Conservation (phyloP, 2,329 filamentous ascomycete genomes). For the Aaosphaeria arxii region DNA sequence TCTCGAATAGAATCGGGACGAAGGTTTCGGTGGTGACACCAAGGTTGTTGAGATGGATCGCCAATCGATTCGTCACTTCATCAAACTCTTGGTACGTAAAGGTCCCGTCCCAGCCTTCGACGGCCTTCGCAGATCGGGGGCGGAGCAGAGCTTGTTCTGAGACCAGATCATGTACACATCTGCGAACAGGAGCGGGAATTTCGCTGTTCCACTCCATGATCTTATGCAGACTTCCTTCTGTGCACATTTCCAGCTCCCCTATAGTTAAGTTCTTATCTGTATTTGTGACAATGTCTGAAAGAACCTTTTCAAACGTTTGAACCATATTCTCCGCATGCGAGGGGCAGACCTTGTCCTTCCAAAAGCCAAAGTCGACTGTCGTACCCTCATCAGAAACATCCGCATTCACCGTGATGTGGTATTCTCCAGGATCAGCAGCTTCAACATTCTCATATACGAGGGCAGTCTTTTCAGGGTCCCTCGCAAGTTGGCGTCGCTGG, state of each 20-base stretch:
- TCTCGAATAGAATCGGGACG: conserved; percentile 37
- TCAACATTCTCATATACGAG: conserved; percentile 31
- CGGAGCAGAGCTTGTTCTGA: conserved; percentile 26
- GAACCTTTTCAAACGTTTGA: conserved; percentile 26
- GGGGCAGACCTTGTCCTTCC: conserved; percentile 24
- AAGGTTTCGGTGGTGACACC: conserved; percentile 27
- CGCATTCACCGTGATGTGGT: conserved; percentile 32
- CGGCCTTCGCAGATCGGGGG: conserved; percentile 25
- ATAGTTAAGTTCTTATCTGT: conserved; percentile 16
- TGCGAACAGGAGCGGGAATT: conserved; percentile 19
- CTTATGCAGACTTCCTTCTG: conserved; percentile 17
- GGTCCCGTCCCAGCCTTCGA: conserved; percentile 27
- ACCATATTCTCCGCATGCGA: conserved; percentile 27
- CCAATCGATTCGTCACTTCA: conserved; percentile 24
- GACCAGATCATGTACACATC: conserved; percentile 28
- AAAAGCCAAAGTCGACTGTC: conserved; percentile 30
- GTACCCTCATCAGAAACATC: conserved; percentile 27
- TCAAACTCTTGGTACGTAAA: conserved; percentile 34
- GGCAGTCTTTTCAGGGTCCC: conserved; percentile 21
- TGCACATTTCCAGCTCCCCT: conserved; percentile 21
- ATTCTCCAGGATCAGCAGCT: conserved; percentile 35
- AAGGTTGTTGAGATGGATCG: conserved; percentile 19
- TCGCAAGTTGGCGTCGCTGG: conserved; percentile 24
- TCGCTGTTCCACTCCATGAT: conserved; percentile 27
- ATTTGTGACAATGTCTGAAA: conserved; percentile 15